These are phyloP conservation scores for Venturia oleaginea DNA, from an alignment of 2,329 filamentous ascomycete genomes.

Conservation along the genomic window DNA sequence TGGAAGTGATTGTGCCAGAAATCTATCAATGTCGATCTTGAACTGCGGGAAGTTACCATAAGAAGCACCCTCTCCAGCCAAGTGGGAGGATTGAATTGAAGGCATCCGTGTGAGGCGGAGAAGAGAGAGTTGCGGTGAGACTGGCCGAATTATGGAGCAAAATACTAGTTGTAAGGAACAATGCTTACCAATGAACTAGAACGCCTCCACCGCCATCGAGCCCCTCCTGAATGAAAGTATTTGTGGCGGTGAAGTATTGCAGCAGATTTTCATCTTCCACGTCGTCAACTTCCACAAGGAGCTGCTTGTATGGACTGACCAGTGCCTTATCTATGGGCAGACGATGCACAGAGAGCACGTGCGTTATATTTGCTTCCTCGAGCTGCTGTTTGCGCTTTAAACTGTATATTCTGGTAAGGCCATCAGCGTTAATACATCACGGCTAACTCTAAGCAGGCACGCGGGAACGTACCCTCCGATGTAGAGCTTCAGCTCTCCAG, in stretches of 20 bases:
- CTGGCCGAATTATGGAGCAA: neutral
- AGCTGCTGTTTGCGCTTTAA: conserved; percentile 64
- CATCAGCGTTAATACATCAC: neutral
- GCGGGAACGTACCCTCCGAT: conserved; percentile 60
- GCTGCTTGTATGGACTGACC: conserved; percentile 58
- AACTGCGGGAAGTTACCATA: neutral
- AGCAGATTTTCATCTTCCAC: conserved; percentile 82
- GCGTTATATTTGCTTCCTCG: conserved; percentile 67
- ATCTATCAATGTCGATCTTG: neutral
- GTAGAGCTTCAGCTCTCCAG: conserved; percentile 62
- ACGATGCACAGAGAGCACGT: conserved; percentile 76
- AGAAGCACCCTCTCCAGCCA: neutral
- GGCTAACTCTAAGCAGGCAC: neutral
- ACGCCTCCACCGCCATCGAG: conserved; percentile 54
- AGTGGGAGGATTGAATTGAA: neutral
- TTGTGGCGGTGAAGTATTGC: conserved; percentile 66
- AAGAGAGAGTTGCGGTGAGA: neutral
- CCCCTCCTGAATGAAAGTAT: conserved; percentile 74
- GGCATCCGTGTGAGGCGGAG: neutral
- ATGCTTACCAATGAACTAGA: conserved; percentile 62
- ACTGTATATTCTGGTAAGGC: conserved; percentile 58
- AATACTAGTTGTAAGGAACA: neutral
- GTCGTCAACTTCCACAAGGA: conserved; percentile 81
- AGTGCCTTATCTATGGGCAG: conserved; percentile 48
- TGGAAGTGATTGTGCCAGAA: neutral